Conservation (phyloP, 805 yeast genomes). For the Ogataea siamensis region DNA sequence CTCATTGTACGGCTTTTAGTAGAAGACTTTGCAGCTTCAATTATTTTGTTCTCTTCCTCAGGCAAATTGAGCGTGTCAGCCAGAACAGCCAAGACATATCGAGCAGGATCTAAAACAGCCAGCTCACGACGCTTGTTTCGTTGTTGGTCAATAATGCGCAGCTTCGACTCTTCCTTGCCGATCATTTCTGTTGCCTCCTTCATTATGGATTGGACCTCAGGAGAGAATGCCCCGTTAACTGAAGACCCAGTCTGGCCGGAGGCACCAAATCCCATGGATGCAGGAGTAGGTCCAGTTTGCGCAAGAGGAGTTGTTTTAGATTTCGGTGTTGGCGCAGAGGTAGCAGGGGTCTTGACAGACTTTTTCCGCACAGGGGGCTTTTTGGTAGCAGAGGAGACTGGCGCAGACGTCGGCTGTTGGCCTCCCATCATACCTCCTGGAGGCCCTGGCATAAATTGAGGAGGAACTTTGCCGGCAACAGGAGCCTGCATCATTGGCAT, state of each 20-base stretch:
- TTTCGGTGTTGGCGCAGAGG: constrained; percentile 18
- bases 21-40: constrained; percentile 22
- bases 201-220: constrained; percentile 31
- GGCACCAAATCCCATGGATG: constrained; percentile 8
- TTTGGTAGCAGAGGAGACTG: constrained; percentile 18
- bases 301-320: constrained; percentile 17
- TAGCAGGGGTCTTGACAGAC: constrained; percentile 15
- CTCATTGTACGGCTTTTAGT: constrained; percentile 17
- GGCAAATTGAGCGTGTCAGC: constrained; percentile 49
- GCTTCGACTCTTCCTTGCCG: constrained; percentile 29
- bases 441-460: constrained; percentile 19
- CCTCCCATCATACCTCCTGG: constrained; percentile 14
- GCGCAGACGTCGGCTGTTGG: constrained; percentile 16
- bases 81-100: constrained; percentile 49
- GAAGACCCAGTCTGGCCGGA: constrained; percentile 10
- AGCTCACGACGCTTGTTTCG: constrained; percentile 46
- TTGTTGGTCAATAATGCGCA: constrained; percentile 37
- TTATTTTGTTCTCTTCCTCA: constrained; percentile 35
- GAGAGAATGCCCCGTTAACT: constrained; percentile 19
- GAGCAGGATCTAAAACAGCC: constrained; percentile 44
- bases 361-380: constrained; percentile 27
- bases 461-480: constrained; percentile 13
- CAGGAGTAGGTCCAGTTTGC: constrained; percentile 12
- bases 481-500: constrained; percentile 17
- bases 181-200: constrained; percentile 32